Evolutionary conservation across 1,284 basidiomycete genomes (phyloP), one percentile per base, ranked within the genome.

Genomic region (Calocybe gambosa): DNA sequence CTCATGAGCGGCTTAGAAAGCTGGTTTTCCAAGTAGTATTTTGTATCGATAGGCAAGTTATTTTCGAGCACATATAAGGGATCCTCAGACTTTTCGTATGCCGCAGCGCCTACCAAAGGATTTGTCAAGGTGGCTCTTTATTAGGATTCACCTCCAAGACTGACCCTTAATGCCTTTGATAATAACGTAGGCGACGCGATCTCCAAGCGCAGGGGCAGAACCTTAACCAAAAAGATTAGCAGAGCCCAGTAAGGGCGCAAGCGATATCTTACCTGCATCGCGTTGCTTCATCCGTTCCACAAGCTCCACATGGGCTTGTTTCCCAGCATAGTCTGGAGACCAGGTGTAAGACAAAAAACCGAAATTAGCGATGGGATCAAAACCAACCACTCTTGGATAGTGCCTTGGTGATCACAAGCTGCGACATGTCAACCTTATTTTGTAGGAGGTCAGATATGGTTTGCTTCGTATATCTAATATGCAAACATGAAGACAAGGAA

Each of bases 111-210:
- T 90, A 50, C 12, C 31, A 15, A 18, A 8, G 33, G 15, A 15
- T 20, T 16, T 20, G 40, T 19, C 40, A 28, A 9, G 34, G 6
- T 18, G 3, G 9, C 12, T 39, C 15, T 9, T n/a, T 19, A 8
- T 13, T 20, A 8, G 13, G 25, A 44, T 16, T 49, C 40, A 37
- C 7, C 35, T 10, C 28, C 23, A 42, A 23, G 7, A 29, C 20
- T 29, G 49, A 87, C 89, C 91, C 73, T 95, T 96, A 51, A 89
- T 86, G 8, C 91, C 91, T 64, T 98, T 97, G 61, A 96, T 80
- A 59, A 98, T 96, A 28, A 97, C 94, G 69, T 97, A 97, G 1
- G 93, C 93, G 0, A 97, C 94, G 64, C 93, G 93, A 63, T 98
- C 93, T 51, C 93, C 93, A 7, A 97, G 69, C 16, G 89, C 84